Conservation (phyloP, 345 rosid genomes). For the Alliaria petiolata region DNA sequence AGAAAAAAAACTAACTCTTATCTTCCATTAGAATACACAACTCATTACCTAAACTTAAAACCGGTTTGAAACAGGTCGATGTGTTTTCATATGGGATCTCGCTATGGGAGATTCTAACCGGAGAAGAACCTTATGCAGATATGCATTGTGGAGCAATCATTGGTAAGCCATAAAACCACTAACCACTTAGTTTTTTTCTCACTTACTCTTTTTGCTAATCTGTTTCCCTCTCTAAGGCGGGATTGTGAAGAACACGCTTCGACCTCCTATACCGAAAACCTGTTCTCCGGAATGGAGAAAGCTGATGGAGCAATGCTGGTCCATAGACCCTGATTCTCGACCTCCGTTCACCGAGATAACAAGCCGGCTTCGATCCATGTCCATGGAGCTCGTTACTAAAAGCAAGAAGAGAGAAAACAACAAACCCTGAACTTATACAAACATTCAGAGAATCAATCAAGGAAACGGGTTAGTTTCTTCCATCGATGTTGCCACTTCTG, state of each 20-base stretch:
- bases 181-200: neutral
- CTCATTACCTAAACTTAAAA: neutral
- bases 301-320: slow-evolving; percentile 68
- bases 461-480: neutral
- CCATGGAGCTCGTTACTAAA: slow-evolving; percentile 34
- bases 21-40: neutral
- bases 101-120: slow-evolving; percentile 71
- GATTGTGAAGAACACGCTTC: slow-evolving; percentile 57
- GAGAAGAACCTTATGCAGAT: slow-evolving; percentile 71
- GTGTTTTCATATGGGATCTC: slow-evolving; percentile 76
- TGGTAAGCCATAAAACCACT: slow-evolving; percentile 33
- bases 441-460: neutral
- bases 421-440: slow-evolving; percentile 4
- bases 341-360: slow-evolving; percentile 66
- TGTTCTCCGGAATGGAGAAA: slow-evolving; percentile 59
- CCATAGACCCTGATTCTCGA: slow-evolving; percentile 48
- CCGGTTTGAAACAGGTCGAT: slow-evolving; percentile 17
- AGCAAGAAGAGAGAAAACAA: slow-evolving; percentile 32
- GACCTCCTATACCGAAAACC: slow-evolving; percentile 48
- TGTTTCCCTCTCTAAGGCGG: slow-evolving; percentile 38
- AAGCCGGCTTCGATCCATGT: slow-evolving; percentile 43
- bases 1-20: no score
- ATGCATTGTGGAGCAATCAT: slow-evolving; percentile 81
- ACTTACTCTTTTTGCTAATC: slow-evolving; percentile 3
- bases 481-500: neutral